Percentiles rank a stretch among this genome's conserved stretches.
These are phyloP conservation scores for Lodderomyces elongisporus DNA, from an alignment of 1,139 yeast genomes.

Conservation along the genomic window DNA sequence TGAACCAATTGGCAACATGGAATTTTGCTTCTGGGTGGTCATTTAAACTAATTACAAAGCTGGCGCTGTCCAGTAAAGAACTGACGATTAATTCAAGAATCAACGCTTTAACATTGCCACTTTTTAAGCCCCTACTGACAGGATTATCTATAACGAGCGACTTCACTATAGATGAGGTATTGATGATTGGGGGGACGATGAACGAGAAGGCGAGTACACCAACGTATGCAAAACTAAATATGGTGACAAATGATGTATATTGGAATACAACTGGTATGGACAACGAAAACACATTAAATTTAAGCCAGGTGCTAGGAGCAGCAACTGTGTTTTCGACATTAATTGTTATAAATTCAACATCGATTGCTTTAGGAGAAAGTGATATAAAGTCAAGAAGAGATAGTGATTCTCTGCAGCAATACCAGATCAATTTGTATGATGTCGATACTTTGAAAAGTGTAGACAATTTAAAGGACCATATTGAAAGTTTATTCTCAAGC, in stretches of 20 bases:
- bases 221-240: constrained; percentile 20
- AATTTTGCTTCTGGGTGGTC: constrained; percentile 43
- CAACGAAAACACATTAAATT: constrained; percentile 3
- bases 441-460: constrained; percentile 19
- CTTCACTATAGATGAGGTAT: constrained; percentile 22
- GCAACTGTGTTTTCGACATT: constrained; percentile 42
- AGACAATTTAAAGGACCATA: constrained; percentile 15
- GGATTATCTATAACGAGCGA: constrained; percentile 15
- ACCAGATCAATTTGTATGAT: constrained; percentile 25
- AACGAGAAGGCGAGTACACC: constrained; percentile 17
- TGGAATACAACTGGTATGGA: constrained; percentile 20
- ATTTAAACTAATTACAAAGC: constrained; percentile 21
- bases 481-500: constrained; percentile 3
- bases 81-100: constrained; percentile 27
- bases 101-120: constrained; percentile 30
- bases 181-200: constrained; percentile 34
- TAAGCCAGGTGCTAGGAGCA: constrained; percentile 31
- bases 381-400: constrained; percentile 8
- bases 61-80: no score
- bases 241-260: constrained; percentile 28
- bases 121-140: constrained; percentile 25
- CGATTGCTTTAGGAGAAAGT: constrained; percentile 9
- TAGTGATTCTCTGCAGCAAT: constrained; percentile 12
- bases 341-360: constrained; percentile 27
- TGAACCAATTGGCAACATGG: constrained; percentile 47